phyloP scores from a whole-genome alignment of 2,329 filamentous ascomycete species.

The Trichothecium roseum region DNA sequence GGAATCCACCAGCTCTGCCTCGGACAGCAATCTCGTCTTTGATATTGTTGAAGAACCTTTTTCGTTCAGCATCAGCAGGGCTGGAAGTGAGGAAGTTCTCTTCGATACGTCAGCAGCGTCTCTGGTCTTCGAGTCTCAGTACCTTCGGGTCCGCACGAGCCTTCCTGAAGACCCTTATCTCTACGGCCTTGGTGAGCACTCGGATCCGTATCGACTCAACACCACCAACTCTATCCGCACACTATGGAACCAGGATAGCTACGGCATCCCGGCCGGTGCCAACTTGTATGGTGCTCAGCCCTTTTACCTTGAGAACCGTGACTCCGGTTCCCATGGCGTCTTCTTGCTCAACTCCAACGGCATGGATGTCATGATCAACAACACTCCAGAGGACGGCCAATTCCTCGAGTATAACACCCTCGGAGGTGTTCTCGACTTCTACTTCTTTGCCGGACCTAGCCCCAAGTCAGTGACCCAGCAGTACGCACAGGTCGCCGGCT shows the following conservation, averaged over 20 bases:
- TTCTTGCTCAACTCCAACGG: conserved; percentile 69
- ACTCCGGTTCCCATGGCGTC: conserved; percentile 54
- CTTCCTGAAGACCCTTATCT: conserved; percentile 59
- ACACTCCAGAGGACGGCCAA: conserved; percentile 45
- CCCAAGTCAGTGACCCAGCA: conserved; percentile 58
- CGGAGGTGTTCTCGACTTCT: conserved; percentile 69
- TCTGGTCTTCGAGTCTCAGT: conserved; percentile 70
- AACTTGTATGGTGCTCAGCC: conserved; percentile 73
- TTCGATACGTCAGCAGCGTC: conserved; percentile 60
- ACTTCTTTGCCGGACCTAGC: conserved; percentile 66
- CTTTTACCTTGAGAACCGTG: conserved; percentile 56
- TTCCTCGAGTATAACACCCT: conserved; percentile 74
- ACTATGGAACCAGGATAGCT: conserved; percentile 61
- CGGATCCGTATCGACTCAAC: conserved; percentile 57
- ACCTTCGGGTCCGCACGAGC: conserved; percentile 60
- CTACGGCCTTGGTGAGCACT: conserved; percentile 73
- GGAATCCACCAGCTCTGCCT: conserved; percentile 8
- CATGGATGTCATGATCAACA: conserved; percentile 62
- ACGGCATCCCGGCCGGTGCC: conserved; percentile 45
- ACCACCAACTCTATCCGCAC: conserved; percentile 54
- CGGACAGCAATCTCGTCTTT: conserved; percentile 35
- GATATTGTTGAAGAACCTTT: conserved; percentile 42
- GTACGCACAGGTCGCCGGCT: conserved; percentile 58
- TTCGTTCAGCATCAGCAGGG: conserved; percentile 49
- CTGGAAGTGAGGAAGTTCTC: conserved; percentile 35